A percentile compares a stretch with the other conserved stretches of the same genome.
phyloP scores from a whole-genome alignment of 176 grass and related monocot genomes.

The bread wheat (Triticum aestivum) region IWGSC_CS_RefSeq_v2.1 NC_057799.1:16062548-16063047 shows the following conservation, averaged over 20 bases:
- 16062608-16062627: not conserved
- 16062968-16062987: no score
- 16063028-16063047: no score
- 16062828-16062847: slow-evolving; percentile 36
- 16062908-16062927: slow-evolving; percentile 12
- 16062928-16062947: not conserved
- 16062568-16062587: not conserved
- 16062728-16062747: slow-evolving; percentile 36
- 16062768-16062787: slow-evolving; percentile 18
- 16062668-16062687: not conserved
- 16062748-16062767: slow-evolving; percentile 26
- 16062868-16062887: not conserved
- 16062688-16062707: not conserved
- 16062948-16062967: not conserved
- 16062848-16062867: slow-evolving; percentile 30
- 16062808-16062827: slow-evolving; percentile 32
- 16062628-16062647: not conserved
- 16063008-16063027: not conserved
- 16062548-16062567: not conserved
- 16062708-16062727: not conserved
- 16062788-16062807: slow-evolving; percentile 18
- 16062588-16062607: not conserved
- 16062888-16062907: not conserved
- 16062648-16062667: not conserved
- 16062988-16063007: not conserved